Evolutionary conservation across 129 eudicot species (phyloP), one percentile per base, ranked within the genome.

Genomic region (Saussurea involucrata): DNA sequence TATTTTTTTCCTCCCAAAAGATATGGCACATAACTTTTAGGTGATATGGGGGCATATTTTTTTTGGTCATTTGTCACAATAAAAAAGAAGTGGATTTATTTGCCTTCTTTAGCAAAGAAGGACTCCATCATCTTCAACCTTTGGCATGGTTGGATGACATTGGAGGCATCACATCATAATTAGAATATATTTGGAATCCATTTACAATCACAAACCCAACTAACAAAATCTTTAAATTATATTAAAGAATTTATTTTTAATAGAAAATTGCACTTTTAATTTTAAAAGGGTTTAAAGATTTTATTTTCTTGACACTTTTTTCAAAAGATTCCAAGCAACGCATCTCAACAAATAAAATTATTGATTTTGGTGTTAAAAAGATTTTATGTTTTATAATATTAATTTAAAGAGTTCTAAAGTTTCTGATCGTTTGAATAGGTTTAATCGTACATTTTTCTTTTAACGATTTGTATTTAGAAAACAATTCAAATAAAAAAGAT

Each of bases 121-220:
- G 55, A n/a, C 28, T 33, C 28, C 40, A 68, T 66, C 71, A 68
- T 68, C 63, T 42, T 71, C 29, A 28, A 49, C 61, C 29, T 42
- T 25, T 25, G 63, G 37, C 36, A 71, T 11, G 24, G 61, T 53
- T 53, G n/a, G 8, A 25, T 40, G 75, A 42, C 44, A 71, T 71
- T 44, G 75, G 75, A 70, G 75, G 24, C 49, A 44, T 71, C 73
- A 34, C 55, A 68, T 36, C 75, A 71, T 71, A 71, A 22, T 24
- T 42, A 71, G 63, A 71, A 71, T 71, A 71, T 71, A 71, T 70
- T 42, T 34, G 73, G 57, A 34, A 68, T 68, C 73, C 53, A 4
- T 24, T 42, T 15, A 70, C 20, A n/a, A 70, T 40, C 63, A 71
- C 73, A 69, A 37, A 69, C 58, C 73, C 58, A 69, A 71, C 61